Evolutionary conservation across 2,329 filamentous ascomycete genomes (phyloP).

Genomic region (Sporothrix variecibatus): DNA sequence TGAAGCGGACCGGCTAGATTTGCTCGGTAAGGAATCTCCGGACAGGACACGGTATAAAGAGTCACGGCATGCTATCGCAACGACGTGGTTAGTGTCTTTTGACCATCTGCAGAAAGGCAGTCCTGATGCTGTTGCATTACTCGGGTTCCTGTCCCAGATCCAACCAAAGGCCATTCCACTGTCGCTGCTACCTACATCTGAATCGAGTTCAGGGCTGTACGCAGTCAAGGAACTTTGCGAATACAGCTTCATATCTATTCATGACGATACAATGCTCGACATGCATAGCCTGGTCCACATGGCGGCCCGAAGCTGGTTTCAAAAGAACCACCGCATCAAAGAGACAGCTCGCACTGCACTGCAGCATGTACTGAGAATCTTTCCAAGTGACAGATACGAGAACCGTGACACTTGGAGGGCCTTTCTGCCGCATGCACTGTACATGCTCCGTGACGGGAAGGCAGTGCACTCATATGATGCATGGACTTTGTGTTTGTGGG

Average conservation of each 20-base stretch:
- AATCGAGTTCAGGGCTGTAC: slow-evolving; percentile 30
- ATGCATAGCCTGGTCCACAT: slow-evolving; percentile 44
- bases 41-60: slow-evolving; percentile 39
- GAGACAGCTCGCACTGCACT: slow-evolving; percentile 24
- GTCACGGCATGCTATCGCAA: slow-evolving; percentile 41
- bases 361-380: slow-evolving; percentile 27
- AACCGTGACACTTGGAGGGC: slow-evolving; percentile 33
- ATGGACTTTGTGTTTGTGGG: slow-evolving; percentile 29
- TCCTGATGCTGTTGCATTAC: slow-evolving; percentile 38
- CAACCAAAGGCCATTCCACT: slow-evolving; percentile 44
- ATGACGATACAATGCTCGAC: slow-evolving; percentile 35
- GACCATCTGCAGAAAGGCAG: slow-evolving; percentile 39
- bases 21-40: slow-evolving; percentile 41
- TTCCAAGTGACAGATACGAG: slow-evolving; percentile 22
- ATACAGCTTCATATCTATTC: slow-evolving; percentile 38
- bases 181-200: slow-evolving; percentile 36
- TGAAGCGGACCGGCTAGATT: slow-evolving; percentile 36
- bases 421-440: slow-evolving; percentile 37
- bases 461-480: slow-evolving; percentile 29
- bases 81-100: slow-evolving; percentile 47
- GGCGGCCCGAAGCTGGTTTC: slow-evolving; percentile 38
- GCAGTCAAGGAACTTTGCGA: slow-evolving; percentile 39
- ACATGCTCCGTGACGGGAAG: slow-evolving; percentile 32
- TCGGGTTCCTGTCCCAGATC: slow-evolving; percentile 45
- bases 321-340: slow-evolving; percentile 25